Conservation (phyloP, 768 basidiomycete genomes). For the Tricholoma sp. region DNA sequence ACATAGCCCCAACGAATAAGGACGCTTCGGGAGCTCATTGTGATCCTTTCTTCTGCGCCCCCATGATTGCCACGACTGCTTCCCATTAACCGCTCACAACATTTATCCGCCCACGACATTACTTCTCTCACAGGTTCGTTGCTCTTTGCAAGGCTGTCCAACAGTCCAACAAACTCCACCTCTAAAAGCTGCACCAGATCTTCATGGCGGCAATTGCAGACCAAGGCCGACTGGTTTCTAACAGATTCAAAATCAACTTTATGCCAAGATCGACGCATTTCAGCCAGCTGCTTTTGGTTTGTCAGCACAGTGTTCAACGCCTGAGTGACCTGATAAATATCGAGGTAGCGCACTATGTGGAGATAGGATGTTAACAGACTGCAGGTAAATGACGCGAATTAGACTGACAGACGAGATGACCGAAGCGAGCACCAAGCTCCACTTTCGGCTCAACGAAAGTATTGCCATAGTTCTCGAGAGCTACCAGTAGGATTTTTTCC, state of each 20-base stretch:
- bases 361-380: slow-evolving; percentile 4
- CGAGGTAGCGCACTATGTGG: slow-evolving; percentile 75
- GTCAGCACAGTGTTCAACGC: slow-evolving; percentile 85
- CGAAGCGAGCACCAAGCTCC: slow-evolving; percentile 85
- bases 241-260: slow-evolving; percentile 90
- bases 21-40: slow-evolving; percentile 83
- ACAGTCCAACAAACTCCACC: slow-evolving; percentile 74
- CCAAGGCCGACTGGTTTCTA: slow-evolving; percentile 87
- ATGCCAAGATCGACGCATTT: slow-evolving; percentile 86
- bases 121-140: slow-evolving; percentile 80
- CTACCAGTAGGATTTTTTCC: slow-evolving; percentile 82
- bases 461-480: slow-evolving; percentile 78
- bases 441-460: slow-evolving; percentile 92
- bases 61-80: slow-evolving; percentile 49
- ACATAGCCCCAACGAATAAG: slow-evolving; percentile 92
- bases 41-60: slow-evolving; percentile 64
- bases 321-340: slow-evolving; percentile 90
- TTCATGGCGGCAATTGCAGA: slow-evolving; percentile 90
- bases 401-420: slow-evolving; percentile 80
- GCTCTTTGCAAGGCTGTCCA: slow-evolving; percentile 69
- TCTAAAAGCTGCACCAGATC: slow-evolving; percentile 82
- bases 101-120: slow-evolving; percentile 90
- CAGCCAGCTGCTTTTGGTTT: slow-evolving; percentile 77
- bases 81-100: slow-evolving; percentile 80
- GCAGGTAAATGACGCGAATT: slow-evolving; percentile 3